A percentile compares a stretch with the other conserved stretches of the same genome.
These are phyloP conservation scores for Hymenoscyphus scutula DNA, from an alignment of 2,329 filamentous ascomycete genomes.

Conservation along the genomic window DNA sequence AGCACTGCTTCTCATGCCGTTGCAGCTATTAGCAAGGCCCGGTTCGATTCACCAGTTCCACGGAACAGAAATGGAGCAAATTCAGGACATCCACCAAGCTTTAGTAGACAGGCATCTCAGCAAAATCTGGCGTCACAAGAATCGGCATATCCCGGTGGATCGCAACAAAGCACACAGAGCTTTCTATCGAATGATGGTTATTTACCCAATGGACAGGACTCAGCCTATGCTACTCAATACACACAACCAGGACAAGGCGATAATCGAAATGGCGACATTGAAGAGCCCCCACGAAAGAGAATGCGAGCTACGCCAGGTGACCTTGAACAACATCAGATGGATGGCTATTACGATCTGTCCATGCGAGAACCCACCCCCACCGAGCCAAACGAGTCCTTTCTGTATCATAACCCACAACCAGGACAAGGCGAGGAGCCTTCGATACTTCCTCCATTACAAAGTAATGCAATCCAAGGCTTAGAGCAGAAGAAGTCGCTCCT, in stretches of 20 bases:
- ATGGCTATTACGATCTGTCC: conserved; percentile 48
- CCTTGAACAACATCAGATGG: conserved; percentile 39
- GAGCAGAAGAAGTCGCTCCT: conserved; percentile 80
- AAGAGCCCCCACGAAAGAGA: conserved; percentile 81
- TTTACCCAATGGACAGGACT: conserved; percentile 57
- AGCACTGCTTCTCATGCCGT: conserved; percentile 89
- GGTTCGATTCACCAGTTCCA: conserved; percentile 83
- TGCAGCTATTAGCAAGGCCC: conserved; percentile 92
- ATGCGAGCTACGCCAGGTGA: conserved; percentile 58
- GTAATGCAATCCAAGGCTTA: conserved; percentile 59
- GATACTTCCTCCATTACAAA: conserved; percentile 64
- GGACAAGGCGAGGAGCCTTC: conserved; percentile 53
- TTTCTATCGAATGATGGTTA: conserved; percentile 74
- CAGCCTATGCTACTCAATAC: conserved; percentile 63
- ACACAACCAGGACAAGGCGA: conserved; percentile 36
- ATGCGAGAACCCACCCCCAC: conserved; percentile 69
- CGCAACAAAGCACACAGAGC: conserved; percentile 77
- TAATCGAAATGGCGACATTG: conserved; percentile 49
- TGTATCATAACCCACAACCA: conserved; percentile 51
- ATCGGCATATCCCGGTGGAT: conserved; percentile 67
- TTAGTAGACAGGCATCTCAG: conserved; percentile 70
- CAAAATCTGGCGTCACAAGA: conserved; percentile 60
- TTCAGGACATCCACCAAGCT: conserved; percentile 64
- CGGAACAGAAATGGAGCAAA: conserved; percentile 54
- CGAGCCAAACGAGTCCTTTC: conserved; percentile 76